These are phyloP conservation scores for Serpula lacrymans DNA, from an alignment of 768 basidiomycete species.

Conservation along the genomic window DNA sequence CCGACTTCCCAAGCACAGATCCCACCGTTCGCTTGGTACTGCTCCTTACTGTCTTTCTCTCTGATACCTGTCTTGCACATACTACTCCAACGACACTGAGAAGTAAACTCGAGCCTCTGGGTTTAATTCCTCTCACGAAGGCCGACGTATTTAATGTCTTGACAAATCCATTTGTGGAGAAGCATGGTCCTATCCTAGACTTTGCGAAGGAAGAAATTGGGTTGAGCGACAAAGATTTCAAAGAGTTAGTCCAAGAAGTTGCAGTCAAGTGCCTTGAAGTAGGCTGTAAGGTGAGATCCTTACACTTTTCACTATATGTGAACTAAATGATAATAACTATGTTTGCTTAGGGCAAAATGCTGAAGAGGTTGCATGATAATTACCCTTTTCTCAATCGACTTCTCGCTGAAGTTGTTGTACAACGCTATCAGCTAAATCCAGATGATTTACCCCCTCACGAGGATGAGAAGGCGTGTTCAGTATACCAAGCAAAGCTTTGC, in stretches of 20 bases:
- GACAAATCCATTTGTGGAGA: slow-evolving; percentile 67
- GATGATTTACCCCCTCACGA: slow-evolving; percentile 56
- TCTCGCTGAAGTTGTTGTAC: slow-evolving; percentile 44
- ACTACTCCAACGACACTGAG: slow-evolving; percentile 30
- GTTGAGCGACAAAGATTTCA: slow-evolving; percentile 40
- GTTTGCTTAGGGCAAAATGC: slow-evolving; percentile 55
- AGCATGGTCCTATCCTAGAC: slow-evolving; percentile 45
- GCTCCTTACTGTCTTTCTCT: slow-evolving; percentile 63
- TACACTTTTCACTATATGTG: slow-evolving; percentile 1
- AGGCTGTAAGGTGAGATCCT: slow-evolving; percentile 42
- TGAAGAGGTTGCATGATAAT: slow-evolving; percentile 52
- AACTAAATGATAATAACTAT: slow-evolving; percentile 9
- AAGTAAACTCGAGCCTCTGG: slow-evolving; percentile 51
- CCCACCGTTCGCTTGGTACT: slow-evolving; percentile 66
- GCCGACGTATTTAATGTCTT: slow-evolving; percentile 62
- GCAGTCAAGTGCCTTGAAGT: slow-evolving; percentile 56
- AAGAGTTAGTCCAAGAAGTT: slow-evolving; percentile 54
- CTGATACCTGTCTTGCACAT: slow-evolving; percentile 18
- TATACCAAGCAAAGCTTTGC: slow-evolving; percentile 51
- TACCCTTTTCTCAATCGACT: slow-evolving; percentile 40
- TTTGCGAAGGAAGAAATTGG: slow-evolving; percentile 45
- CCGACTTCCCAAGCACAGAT: slow-evolving; percentile 64
- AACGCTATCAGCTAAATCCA: slow-evolving; percentile 48
- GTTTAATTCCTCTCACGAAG: slow-evolving; percentile 52
- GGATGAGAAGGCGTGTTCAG: slow-evolving; percentile 40